These are phyloP conservation scores for Aspergillus melleus DNA, from an alignment of 2,329 filamentous ascomycete genomes.

Conservation along the genomic window DNA sequence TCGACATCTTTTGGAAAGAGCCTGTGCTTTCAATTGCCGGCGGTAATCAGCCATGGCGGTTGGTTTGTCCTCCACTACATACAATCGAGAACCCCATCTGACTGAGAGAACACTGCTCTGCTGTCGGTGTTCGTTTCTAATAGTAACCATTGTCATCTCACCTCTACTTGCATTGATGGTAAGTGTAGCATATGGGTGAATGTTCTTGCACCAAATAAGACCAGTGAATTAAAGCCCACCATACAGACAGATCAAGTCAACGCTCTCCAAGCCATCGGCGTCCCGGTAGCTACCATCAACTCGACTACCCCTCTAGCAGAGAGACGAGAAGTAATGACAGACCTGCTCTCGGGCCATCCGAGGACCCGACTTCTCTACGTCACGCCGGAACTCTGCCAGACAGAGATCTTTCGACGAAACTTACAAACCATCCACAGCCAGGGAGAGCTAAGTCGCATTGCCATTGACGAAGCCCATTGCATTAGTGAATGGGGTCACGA, in stretches of 20 bases:
- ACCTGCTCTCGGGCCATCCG: constrained; percentile 86
- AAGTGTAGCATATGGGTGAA: constrained; percentile 20
- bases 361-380: constrained; percentile 83
- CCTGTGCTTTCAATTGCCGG: constrained; percentile 87
- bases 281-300: constrained; percentile 83
- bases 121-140: constrained; percentile 18
- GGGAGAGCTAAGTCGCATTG: constrained; percentile 80
- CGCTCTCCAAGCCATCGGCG: constrained; percentile 69
- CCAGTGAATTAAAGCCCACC: neutral
- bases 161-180: constrained; percentile 89
- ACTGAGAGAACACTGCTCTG: constrained; percentile 4
- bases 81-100: neutral
- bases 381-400: constrained; percentile 83
- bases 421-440: constrained; percentile 74
- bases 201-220: neutral
- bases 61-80: constrained; percentile 38
- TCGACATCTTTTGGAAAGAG: constrained; percentile 78
- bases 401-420: constrained; percentile 72
- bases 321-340: constrained; percentile 69
- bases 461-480: constrained; percentile 93
- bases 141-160: constrained; percentile 87
- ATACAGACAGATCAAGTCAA: constrained; percentile 85
- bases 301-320: constrained; percentile 70
- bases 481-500: constrained; percentile 99
- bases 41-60: constrained; percentile 84